Base-by-base conservation (phyloP, 2,329 filamentous ascomycete genomes). In the Colletotrichum brevisporum region DNA sequence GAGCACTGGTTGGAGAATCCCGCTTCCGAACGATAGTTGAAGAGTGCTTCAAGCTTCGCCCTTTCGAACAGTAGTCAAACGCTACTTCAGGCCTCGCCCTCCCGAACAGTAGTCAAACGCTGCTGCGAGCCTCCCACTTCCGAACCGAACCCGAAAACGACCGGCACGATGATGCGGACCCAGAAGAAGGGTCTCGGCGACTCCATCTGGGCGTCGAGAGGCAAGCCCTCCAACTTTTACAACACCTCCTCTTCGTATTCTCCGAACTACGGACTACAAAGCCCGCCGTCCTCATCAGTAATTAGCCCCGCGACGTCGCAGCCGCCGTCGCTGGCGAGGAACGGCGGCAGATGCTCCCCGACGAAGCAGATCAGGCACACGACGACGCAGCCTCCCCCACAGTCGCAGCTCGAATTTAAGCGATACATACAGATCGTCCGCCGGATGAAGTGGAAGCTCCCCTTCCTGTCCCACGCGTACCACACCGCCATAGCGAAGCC, bases 401-500 rank as follows among this genome's bases (percentile, higher is more conserved):
- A 74, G 74, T 12, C 69, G 58, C 60, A 80, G 1, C 80, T 82
- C 47, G 86, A 90, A 50, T 82, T 90, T 1, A 80, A 83, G 2
- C 85, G 89, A 6, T 90, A 89, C 75, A 84, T 86, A 69, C 90
- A 90, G 72, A 88, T 90, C 31, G 85, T 89, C 21, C 83, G 85
- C 2, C 85, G 89, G 2, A 80, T 91, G 51, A 85, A 87, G 71
- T 91, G 90, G 89, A 91, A 91, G 75, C 83, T 88, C 2, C 83
- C 88, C 13, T 89, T 89, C 72, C 81, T 91, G 39, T 84, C 85
- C n/a, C 77, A 81, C 59, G 88, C 84, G 2, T 91, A 91, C 74
- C 78, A 77, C n/a, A 80, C 83, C 2, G 88, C 89, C 0, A 80
- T 81, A 26, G 76, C 80, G 43, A 55, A 48, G 43, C 63, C 68